A percentile compares a stretch with the other conserved stretches of the same genome.
Evolutionary conservation across 1,139 yeast species (phyloP).

Genomic region (Hyphopichia pseudoburtonii): DNA sequence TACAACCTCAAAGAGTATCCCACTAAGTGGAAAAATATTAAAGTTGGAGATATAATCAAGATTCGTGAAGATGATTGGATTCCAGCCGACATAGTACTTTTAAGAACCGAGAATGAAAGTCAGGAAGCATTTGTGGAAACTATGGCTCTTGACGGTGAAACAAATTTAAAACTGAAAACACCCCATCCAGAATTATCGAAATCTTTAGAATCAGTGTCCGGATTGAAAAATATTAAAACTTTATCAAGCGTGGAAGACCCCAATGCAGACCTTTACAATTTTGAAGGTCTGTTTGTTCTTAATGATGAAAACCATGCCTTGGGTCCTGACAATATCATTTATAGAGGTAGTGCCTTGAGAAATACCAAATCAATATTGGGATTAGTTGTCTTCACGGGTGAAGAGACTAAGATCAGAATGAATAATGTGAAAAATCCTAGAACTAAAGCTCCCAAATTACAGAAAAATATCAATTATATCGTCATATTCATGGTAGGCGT

Average conservation of each 20-base stretch:
- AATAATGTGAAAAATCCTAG: constrained; percentile 88
- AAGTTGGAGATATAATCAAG: constrained; percentile 81
- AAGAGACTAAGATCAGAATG: constrained; percentile 94
- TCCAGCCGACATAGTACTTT: constrained; percentile 82
- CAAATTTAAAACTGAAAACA: constrained; percentile 73
- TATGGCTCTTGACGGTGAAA: constrained; percentile 97
- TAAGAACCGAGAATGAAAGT: constrained; percentile 65
- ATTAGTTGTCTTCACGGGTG: constrained; percentile 87
- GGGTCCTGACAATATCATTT: constrained; percentile 76
- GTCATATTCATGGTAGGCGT: constrained; percentile 85
- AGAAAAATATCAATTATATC: constrained; percentile 75
- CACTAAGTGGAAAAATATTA: constrained; percentile 69
- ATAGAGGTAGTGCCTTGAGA: constrained; percentile 85
- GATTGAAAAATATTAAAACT: constrained; percentile 51
- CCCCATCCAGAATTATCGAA: constrained; percentile 66
- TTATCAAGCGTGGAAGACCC: constrained; percentile 82
- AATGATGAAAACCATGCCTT: constrained; percentile 50
- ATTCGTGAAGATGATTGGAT: constrained; percentile 83
- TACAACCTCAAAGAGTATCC: constrained; percentile 34
- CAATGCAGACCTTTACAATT: constrained; percentile 84
- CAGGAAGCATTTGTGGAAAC: constrained; percentile 88
- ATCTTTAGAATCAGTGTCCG: constrained; percentile 47
- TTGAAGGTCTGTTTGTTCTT: constrained; percentile 60
- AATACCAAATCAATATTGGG: constrained; percentile 78
- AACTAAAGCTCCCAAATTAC: constrained; percentile 90